Percentiles rank a stretch among this genome's conserved stretches.
Evolutionary conservation across 495 filamentous ascomycete genomes (phyloP).

Genomic region (Geoglossum glabrum): DNA sequence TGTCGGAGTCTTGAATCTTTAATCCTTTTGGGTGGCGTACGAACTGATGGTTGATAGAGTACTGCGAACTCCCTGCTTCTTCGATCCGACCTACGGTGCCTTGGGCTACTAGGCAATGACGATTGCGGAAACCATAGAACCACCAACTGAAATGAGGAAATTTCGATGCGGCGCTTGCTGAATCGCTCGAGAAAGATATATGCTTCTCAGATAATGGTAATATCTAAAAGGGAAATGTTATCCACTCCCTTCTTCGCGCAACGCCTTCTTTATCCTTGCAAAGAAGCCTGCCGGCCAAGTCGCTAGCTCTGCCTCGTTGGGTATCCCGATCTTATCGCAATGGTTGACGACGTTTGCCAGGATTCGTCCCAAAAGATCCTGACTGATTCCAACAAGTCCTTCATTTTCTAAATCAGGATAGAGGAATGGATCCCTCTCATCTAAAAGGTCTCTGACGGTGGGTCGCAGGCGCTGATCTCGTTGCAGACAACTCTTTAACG

Average conservation of each 20-base stretch:
- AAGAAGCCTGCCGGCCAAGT: conserved; percentile 51
- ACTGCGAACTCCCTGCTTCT: too few species aligned
- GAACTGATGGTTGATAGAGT: background rate
- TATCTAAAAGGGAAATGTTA: background rate
- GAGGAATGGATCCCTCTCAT: conserved; percentile 54
- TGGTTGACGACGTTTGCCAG: conserved; percentile 57
- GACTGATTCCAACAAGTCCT: conserved; percentile 47
- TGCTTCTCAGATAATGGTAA: background rate
- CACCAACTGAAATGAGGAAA: background rate
- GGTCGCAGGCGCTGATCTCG: conserved; percentile 60
- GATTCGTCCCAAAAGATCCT: conserved; percentile 58
- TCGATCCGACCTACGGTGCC: background rate
- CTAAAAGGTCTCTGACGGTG: conserved; percentile 55
- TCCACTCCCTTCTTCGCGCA: conserved; percentile 28
- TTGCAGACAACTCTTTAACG: conserved; percentile 59
- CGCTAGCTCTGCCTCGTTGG: conserved; percentile 48
- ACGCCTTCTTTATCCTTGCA: conserved; percentile 38
- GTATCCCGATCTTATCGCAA: conserved; percentile 42
- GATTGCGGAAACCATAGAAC: background rate
- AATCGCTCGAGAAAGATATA: background rate
- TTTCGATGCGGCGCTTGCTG: background rate
- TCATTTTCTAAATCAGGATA: conserved; percentile 48
- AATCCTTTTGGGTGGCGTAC: background rate
- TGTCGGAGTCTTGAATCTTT: too few species aligned
- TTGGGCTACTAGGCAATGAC: background rate